Percentiles rank a stretch among this genome's conserved stretches.
phyloP scores from a whole-genome alignment of 148 eudicot species.

The Euryodendron excelsum region DNA sequence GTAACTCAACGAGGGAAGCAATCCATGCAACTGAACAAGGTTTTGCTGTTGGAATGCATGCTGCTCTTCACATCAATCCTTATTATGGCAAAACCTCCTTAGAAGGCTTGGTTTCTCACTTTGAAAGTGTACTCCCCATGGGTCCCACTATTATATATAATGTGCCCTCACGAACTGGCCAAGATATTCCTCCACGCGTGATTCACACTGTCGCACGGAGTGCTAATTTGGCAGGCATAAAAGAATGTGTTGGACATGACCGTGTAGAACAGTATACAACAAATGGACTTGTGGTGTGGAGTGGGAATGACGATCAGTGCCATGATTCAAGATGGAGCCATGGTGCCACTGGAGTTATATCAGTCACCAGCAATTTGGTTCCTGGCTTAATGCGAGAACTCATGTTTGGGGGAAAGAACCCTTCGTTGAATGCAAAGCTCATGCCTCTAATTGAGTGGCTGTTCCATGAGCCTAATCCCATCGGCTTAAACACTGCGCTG shows the following conservation, averaged over 20 bases:
- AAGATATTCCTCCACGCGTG: constrained; percentile 73
- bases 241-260: constrained; percentile 78
- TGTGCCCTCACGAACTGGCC: constrained; percentile 80
- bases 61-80: constrained; percentile 93
- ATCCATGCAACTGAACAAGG: constrained; percentile 92
- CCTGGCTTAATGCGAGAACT: constrained; percentile 67
- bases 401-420: constrained; percentile 70
- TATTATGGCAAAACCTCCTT: constrained; percentile 85
- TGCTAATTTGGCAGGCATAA: constrained; percentile 69
- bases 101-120: constrained; percentile 75
- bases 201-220: constrained; percentile 42
- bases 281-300: constrained; percentile 63
- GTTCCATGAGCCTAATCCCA: constrained; percentile 79
- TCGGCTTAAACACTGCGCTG: constrained; percentile 73
- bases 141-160: constrained; percentile 86
- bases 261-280: constrained; percentile 61
- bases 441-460: constrained; percentile 75
- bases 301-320: constrained; percentile 83
- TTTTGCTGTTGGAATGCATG: constrained; percentile 92
- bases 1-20: constrained; percentile 93
- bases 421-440: constrained; percentile 50
- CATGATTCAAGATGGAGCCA: constrained; percentile 78
- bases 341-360: constrained; percentile 77
- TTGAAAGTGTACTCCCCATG: constrained; percentile 69
- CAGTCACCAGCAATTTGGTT: constrained; percentile 76